Conservation (phyloP, 2,329 filamentous ascomycete genomes). For the Pseudogymnoascus sp. region DNA sequence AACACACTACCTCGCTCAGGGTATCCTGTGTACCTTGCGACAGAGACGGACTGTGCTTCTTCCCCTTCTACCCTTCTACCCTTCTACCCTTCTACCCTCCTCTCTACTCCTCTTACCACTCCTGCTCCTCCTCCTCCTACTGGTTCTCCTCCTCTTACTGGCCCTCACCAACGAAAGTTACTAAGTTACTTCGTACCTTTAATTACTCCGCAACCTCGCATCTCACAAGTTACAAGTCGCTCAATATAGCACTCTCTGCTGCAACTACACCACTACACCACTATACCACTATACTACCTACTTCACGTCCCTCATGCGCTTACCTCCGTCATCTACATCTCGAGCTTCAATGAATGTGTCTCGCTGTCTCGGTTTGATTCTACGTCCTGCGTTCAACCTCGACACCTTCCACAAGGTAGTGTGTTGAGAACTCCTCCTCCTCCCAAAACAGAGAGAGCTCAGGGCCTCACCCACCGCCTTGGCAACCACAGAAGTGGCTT, state of each 20-base stretch:
- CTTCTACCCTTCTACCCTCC: background rate
- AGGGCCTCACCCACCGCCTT: background rate
- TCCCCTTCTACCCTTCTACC: background rate
- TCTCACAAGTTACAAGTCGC: constrained; percentile 1
- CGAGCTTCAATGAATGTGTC: background rate
- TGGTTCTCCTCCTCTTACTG: background rate
- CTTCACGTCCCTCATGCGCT: background rate
- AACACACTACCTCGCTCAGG: background rate
- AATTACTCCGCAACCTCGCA: constrained; percentile 1
- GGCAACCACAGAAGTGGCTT: background rate
- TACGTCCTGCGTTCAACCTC: background rate
- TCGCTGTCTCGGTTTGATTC: background rate
- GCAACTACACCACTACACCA: background rate
- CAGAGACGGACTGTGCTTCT: background rate
- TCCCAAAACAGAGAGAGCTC: background rate
- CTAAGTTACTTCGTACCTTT: background rate
- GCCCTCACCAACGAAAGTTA: background rate
- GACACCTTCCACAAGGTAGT: background rate
- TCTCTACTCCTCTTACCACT: background rate
- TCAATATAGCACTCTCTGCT: background rate
- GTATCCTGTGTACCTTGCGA: background rate
- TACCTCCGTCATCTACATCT: background rate
- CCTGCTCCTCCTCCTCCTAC: background rate
- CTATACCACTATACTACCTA: no score
- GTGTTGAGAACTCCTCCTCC: background rate